Evolutionary conservation across 495 filamentous ascomycete species (phyloP), one percentile per base, ranked within the genome.

Genomic region (Usnea hakonensis): DNA sequence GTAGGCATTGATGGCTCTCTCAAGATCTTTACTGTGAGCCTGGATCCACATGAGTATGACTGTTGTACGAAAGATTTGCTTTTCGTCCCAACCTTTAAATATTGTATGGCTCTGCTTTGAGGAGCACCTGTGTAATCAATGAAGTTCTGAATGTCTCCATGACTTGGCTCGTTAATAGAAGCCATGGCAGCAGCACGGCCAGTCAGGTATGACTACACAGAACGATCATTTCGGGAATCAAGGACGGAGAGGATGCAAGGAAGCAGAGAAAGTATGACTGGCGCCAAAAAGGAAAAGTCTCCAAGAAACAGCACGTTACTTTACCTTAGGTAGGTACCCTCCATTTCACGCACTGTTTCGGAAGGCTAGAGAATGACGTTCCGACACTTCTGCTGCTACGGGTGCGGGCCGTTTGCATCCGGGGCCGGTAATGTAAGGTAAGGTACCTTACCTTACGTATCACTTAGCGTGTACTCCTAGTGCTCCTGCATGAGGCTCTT

Each of bases 1-100:
- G 62, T 76, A 83, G 10, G 78, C 79, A 66, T 82, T 81, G 62
- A 81, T 76, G 10, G 80, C 79, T 70, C 78, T 80, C 41, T 77
- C 71, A 0, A 74, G 71, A 61, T 82, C 73, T 41, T 77, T 72
- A 48, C 78, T 72, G 63, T 81, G 73, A n/a, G 76, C 78, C 79
- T 82, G 63, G 17, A 13, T 2, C 28, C 4, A 17, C 23, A 63
- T 70, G 60, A 64, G 65, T 17, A 35, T 17, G 23, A 38, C 9
- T 11, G 19, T 54, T 38, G 17, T 23, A 10, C 26, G 0, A 32
- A 21, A 36, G n/a, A n/a, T 36, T 26, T 37, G 41, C 17, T n/a
- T 19, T 10, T 33, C 33, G 54, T 33, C 30, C 61, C 28, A 38
- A 80, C 79, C 70, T 77, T 79, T 28, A 81, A 65, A 63, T 78